Evolutionary conservation across 2,329 filamentous ascomycete species (phyloP), one percentile per base, ranked within the genome.

Genomic region (Neonectria neomacrospora): DNA sequence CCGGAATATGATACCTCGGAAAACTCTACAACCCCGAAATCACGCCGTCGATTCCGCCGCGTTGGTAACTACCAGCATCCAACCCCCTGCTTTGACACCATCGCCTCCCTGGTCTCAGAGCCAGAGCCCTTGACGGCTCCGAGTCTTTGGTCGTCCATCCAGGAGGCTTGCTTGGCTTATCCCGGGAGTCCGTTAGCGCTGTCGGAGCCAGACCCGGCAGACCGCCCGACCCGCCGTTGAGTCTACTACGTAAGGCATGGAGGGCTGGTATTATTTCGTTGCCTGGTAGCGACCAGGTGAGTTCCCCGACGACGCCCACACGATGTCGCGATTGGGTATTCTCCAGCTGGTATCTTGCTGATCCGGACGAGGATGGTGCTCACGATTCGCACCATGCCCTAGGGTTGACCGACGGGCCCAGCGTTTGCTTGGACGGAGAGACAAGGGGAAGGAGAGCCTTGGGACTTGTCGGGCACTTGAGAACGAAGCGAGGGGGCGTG

Each of bases 201-300:
- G 58, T 54, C 67, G 65, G 68, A 63, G 45, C 23, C 60, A 58
- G 56, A 58, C 61, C 70, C 69, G 66, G 48, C 51, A 50, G 50
- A 56, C 65, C 69, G 61, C 44, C 34, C 32, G 60, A 48, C 60
- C 62, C 37, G 26, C 48, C 12, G 39, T 37, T 20, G 37, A 45
- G 44, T 41, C 37, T 37, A n/a, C n/a, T n/a, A n/a, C n/a, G n/a
- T n/a, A 37, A 37, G 32, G 32, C 32, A 12, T 37, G 59, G 41
- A 30, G 18, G 20, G 48, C 50, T 50, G 18, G 57, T 45, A 50
- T 44, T 54, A 48, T 54, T 54, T 34, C 12, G 54, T 51, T 60
- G 57, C 65, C 59, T 63, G 62, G 64, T 41, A 66, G 32, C 57
- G 58, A 67, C 60, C 66, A 65, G 66, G 69, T 54, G 59, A 66